Base-by-base conservation (phyloP, 139 green algal genomes). In the Chlorella sp. region DNA sequence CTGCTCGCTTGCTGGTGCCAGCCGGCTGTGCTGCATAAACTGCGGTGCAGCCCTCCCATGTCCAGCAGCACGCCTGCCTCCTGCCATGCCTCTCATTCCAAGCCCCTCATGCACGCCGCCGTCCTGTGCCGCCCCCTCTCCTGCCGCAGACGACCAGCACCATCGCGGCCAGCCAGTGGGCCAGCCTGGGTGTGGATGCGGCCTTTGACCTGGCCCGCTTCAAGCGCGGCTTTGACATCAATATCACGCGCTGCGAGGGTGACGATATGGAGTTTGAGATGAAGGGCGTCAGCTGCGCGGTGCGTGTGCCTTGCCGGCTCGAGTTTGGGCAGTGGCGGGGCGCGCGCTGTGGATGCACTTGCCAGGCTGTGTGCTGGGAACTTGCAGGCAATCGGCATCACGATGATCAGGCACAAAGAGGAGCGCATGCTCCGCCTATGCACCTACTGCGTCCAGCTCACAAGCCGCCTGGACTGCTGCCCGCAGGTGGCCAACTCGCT, bases 261-360 rank as follows among this genome's bases (percentile, higher is more conserved):
- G 81, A 94, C 32, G 83, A 89, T 40, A 93, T 98, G 85, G 93
- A 95, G 86, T 99, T 99, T 84, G 97, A 99, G 84, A 89, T 99
- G 74, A 92, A 96, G 16, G 95, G 96, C n/a, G 85, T 94, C 14
- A 87, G 58, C 44, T 90, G 83, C 44, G 83, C 87, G 58, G 79
- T 88, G 80, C 74, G 84, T 60, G 48, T 8, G 38, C 56, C 26
- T 65, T 65, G 56, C 6, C 26, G 7, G 56, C 13, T 20, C 30
- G 56, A 65, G 56, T 65, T 65, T 65, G 6, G 56, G 7, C 30
- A 30, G 56, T 20, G 9, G 56, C n/a, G n/a, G n/a, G n/a, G n/a
- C n/a, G n/a, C n/a, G n/a, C n/a, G n/a, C n/a, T n/a, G n/a, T n/a
- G n/a, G n/a, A n/a, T n/a, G n/a, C n/a, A n/a, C n/a, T n/a, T n/a